Conservation (phyloP, 768 basidiomycete species). For the Tulasnella sp. region DNA sequence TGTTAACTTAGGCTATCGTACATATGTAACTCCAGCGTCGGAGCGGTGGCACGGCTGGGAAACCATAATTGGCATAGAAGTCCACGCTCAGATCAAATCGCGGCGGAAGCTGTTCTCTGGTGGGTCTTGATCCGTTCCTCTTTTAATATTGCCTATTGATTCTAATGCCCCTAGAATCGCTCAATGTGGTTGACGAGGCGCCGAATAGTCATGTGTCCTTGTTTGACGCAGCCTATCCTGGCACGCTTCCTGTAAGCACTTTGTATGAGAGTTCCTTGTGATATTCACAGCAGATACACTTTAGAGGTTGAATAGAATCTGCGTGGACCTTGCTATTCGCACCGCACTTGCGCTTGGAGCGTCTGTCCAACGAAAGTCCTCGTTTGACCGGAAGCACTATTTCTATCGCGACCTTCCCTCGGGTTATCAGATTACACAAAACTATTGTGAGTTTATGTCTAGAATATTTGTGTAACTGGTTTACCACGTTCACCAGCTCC, state of each 20-base stretch:
- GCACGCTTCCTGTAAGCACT: conserved; percentile 68
- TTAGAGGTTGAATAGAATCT: conserved; percentile 50
- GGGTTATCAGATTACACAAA: conserved; percentile 96
- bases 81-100: conserved; percentile 88
- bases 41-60: conserved; percentile 68
- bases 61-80: conserved; percentile 86
- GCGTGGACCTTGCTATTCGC: conserved; percentile 66
- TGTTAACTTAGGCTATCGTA: no score
- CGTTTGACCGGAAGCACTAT: conserved; percentile 96
- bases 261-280: neutral
- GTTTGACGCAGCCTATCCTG: conserved; percentile 87
- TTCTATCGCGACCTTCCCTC: conserved; percentile 91
- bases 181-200: conserved; percentile 34
- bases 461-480: neutral
- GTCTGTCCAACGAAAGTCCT: conserved; percentile 51
- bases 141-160: neutral
- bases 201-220: conserved; percentile 64
- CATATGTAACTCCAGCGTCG: neutral
- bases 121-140: conserved; percentile 25
- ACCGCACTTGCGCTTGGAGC: conserved; percentile 68
- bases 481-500: conserved; percentile 42
- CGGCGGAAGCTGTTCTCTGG: conserved; percentile 80
- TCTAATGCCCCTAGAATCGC: conserved; percentile 27
- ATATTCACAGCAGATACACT: neutral
- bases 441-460: conserved; percentile 48